Evolutionary conservation across 768 basidiomycete genomes (phyloP).

Genomic region (Lactarius hatsudake): DNA sequence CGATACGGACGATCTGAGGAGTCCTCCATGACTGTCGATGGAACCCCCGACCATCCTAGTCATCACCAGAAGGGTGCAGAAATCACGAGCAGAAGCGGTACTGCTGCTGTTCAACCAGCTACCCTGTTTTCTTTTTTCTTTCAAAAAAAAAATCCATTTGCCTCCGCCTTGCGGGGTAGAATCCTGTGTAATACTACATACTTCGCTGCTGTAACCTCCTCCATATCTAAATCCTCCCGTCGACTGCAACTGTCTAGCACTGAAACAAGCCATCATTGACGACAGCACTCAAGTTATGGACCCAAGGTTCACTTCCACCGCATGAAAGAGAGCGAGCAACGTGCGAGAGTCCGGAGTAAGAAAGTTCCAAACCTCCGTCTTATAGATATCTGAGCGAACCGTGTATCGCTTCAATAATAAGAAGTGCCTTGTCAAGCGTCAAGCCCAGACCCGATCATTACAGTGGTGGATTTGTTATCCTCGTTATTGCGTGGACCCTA

Average conservation of each 20-base stretch:
- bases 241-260: too few species aligned
- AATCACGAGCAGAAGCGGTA: constrained; percentile 9
- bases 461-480: too few species aligned
- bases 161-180: too few species aligned
- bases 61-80: constrained; percentile 14
- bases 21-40: constrained; percentile 40
- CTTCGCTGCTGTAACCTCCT: too few species aligned
- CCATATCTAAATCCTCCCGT: too few species aligned
- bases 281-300: constrained; percentile 63
- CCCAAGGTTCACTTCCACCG: constrained; percentile 54
- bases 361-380: constrained; percentile 24
- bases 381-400: not conserved
- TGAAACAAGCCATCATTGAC: constrained; percentile 30
- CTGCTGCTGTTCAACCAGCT: constrained; percentile 46
- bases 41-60: constrained; percentile 36
- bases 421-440: not conserved
- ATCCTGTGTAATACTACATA: too few species aligned
- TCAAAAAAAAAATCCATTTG: too few species aligned
- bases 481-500: too few species aligned
- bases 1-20: constrained; percentile 36
- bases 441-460: too few species aligned
- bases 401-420: not conserved
- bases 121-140: constrained; percentile 46
- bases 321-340: constrained; percentile 48
- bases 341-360: constrained; percentile 34